Percentiles rank a stretch among this genome's conserved stretches.
phyloP scores from a whole-genome alignment of 805 yeast species.

The Yamadazyma kitorensis region DNA sequence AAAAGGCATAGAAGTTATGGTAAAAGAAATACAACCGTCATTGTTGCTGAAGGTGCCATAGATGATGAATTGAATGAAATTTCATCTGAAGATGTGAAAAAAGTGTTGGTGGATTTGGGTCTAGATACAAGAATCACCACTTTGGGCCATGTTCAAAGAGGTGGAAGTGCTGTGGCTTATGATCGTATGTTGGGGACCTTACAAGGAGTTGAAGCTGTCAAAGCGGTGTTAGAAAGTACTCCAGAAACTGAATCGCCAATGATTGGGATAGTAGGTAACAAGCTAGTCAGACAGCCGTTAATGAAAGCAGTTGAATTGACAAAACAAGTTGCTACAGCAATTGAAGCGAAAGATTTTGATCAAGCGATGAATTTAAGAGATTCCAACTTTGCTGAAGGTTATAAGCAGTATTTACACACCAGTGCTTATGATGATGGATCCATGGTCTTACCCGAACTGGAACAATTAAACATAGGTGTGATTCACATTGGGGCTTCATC shows the following conservation, averaged over 20 bases:
- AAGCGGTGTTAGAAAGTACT: conserved; percentile 64
- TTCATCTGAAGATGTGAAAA: conserved; percentile 60
- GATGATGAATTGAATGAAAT: conserved; percentile 66
- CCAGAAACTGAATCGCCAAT: conserved; percentile 77
- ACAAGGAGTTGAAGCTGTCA: conserved; percentile 81
- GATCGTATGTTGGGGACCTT: conserved; percentile 71
- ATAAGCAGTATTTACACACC: conserved; percentile 59
- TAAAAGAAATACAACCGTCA: conserved; percentile 72
- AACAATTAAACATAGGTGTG: conserved; percentile 63
- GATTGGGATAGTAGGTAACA: conserved; percentile 71
- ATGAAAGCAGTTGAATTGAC: conserved; percentile 74
- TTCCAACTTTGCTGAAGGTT: conserved; percentile 64
- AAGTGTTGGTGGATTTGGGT: conserved; percentile 64
- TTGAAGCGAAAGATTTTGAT: conserved; percentile 61
- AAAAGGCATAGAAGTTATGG: conserved; percentile 67
- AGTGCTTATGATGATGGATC: conserved; percentile 35
- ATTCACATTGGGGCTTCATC: conserved; percentile 81
- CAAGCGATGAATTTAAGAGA: conserved; percentile 72
- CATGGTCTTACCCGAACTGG: conserved; percentile 42
- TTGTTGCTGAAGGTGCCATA: conserved; percentile 85
- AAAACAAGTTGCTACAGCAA: conserved; percentile 69
- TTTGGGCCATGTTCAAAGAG: conserved; percentile 79
- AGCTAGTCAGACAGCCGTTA: conserved; percentile 63
- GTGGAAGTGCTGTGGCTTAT: conserved; percentile 77
- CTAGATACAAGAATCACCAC: conserved; percentile 77